A percentile compares a stretch with the other conserved stretches of the same genome.
Evolutionary conservation across 208 protist species (phyloP).

Genomic region (Trypanosoma melophagium): DNA sequence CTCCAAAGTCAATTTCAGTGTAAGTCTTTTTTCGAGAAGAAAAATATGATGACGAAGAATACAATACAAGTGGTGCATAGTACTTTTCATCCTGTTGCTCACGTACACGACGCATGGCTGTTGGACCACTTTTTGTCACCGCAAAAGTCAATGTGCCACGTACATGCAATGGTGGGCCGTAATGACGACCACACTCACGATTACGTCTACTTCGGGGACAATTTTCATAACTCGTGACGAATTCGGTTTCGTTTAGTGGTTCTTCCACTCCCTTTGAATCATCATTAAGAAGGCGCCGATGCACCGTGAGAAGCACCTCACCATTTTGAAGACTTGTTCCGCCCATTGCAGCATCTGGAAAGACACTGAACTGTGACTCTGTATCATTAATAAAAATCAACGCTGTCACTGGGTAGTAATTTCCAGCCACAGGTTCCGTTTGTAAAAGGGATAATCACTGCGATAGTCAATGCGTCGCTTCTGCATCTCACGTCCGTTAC

Average conservation of each 20-base stretch:
- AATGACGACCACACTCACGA: not conserved
- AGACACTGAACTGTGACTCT: slow-evolving; percentile 16
- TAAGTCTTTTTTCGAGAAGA: not conserved
- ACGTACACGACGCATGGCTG: slow-evolving; percentile 15
- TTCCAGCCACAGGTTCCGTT: slow-evolving; percentile 56
- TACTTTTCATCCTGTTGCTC: slow-evolving; percentile 25
- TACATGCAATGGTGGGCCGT: slow-evolving; percentile 3
- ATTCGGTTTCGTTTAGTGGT: slow-evolving; percentile 39
- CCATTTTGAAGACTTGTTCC: slow-evolving; percentile 31
- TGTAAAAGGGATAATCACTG: slow-evolving; percentile 15
- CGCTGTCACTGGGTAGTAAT: slow-evolving; percentile 68
- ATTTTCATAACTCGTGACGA: slow-evolving; percentile 10
- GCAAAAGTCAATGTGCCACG: slow-evolving; percentile 14
- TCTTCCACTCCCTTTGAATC: slow-evolving; percentile 39
- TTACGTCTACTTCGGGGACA: not conserved
- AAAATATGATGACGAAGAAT: not conserved
- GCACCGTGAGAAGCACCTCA: slow-evolving; percentile 36
- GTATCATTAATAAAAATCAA: slow-evolving; percentile 32
- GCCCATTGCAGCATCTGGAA: slow-evolving; percentile 35
- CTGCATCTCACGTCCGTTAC: slow-evolving; percentile 50
- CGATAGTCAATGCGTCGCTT: slow-evolving; percentile 21
- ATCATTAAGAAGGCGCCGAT: slow-evolving; percentile 36
- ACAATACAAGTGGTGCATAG: slow-evolving; percentile 16
- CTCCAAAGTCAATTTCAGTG: not conserved
- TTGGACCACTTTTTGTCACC: not conserved